These are phyloP conservation scores for Marsdenia floribunda DNA, from an alignment of 257 asterid genomes.

Conservation along the genomic window DNA sequence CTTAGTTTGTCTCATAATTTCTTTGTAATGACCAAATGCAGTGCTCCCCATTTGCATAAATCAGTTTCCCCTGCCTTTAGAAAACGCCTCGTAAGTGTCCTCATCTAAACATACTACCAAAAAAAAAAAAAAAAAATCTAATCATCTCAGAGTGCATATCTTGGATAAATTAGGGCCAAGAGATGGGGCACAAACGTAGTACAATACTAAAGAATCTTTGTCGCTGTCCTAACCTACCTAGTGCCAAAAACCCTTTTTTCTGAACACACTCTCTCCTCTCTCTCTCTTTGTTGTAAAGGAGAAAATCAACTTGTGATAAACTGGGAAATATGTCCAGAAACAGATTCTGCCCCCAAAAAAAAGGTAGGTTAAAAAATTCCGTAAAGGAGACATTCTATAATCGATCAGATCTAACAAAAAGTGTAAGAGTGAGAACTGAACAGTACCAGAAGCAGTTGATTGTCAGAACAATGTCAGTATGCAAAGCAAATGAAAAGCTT, in stretches of 20 bases:
- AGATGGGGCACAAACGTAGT: not conserved
- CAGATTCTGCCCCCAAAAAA: not conserved
- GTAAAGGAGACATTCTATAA: not conserved
- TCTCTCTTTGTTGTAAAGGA: not conserved
- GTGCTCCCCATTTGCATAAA: not conserved
- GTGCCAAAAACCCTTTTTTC: not conserved
- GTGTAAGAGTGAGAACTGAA: not conserved
- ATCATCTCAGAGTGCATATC: not conserved
- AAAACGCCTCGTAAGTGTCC: not conserved
- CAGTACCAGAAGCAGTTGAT: not conserved
- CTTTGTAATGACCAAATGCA: not conserved
- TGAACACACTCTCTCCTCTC: not conserved
- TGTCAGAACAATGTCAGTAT: not conserved
- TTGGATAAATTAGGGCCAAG: not conserved
- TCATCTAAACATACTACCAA: not conserved
- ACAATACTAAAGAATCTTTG: not conserved
- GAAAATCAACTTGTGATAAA: not conserved
- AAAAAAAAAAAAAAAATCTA: no score
- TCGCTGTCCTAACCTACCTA: not conserved
- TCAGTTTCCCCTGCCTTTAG: not conserved
- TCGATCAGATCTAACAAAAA: not conserved
- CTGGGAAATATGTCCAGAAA: not conserved
- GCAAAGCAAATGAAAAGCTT: not conserved
- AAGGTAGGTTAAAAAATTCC: not conserved
- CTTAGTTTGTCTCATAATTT: not conserved